Evolutionary conservation across 768 basidiomycete species (phyloP).

Genomic region (Tulasnella calospora): DNA sequence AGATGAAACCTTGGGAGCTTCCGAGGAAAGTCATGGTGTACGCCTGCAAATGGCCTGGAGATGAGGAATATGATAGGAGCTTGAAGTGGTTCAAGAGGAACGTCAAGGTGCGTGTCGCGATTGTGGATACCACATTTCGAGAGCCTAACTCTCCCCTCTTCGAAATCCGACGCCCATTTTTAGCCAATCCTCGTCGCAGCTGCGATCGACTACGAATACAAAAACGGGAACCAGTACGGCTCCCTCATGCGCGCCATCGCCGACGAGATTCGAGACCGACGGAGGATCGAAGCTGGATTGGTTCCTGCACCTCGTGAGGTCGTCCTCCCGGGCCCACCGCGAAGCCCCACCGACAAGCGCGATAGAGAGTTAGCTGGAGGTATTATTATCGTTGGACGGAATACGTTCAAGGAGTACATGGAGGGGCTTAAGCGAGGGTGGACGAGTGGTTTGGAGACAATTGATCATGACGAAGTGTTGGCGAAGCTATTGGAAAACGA

Average conservation of each 20-base stretch:
- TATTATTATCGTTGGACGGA: conserved; percentile 76
- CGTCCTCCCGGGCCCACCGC: conserved; percentile 46
- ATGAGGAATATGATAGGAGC: conserved; percentile 82
- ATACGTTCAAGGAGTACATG: conserved; percentile 93
- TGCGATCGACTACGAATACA: conserved; percentile 85
- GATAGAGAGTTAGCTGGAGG: conserved; percentile 73
- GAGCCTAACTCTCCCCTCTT: not conserved
- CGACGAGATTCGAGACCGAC: conserved; percentile 62
- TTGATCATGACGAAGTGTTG: conserved; percentile 69
- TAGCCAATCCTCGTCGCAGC: conserved; percentile 93
- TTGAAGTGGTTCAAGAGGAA: conserved; percentile 92
- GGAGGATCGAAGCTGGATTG: conserved; percentile 62
- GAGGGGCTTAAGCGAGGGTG: conserved; percentile 80
- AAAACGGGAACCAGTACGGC: conserved; percentile 76
- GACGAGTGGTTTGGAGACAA: conserved; percentile 61
- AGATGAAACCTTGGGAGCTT: conserved; percentile 56
- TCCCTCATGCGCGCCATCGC: conserved; percentile 75
- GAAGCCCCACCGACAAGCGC: conserved; percentile 45
- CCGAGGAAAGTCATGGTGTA: conserved; percentile 84
- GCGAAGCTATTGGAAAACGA: conserved; percentile 64
- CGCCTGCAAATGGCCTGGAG: conserved; percentile 87
- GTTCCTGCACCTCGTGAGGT: conserved; percentile 46
- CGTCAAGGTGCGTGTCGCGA: conserved; percentile 67
- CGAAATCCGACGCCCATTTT: not conserved
- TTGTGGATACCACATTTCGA: not conserved